Evolutionary conservation across 163 green algal species (phyloP), one percentile per base, ranked within the genome.

Genomic region (Trebouxiophyceae sp.): DNA sequence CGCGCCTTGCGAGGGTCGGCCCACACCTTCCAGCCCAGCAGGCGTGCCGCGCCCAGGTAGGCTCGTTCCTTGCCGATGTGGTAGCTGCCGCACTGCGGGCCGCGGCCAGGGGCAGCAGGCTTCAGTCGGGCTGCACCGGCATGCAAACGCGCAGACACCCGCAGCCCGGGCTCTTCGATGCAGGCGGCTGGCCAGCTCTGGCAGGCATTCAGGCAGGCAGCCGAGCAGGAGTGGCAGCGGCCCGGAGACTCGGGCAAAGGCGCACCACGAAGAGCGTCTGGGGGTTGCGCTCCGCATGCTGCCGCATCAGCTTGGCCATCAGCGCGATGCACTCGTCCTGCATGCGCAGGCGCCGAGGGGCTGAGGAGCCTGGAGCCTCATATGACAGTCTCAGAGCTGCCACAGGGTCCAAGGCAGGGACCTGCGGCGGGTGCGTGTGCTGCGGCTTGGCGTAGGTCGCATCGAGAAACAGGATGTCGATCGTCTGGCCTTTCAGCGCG

Each of bases 21-120:
- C 63, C 84, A 91, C 32, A 96, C 72, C 60, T 84, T 81, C 55
- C 71, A 64, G 16, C 78, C 76, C 45, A 92, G 69, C 45, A 61
- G 50, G 32, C 67, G 65, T 44, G 82, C 86, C 0, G 83, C 80
- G 20, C 86, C 84, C 20, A 97, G 79, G 66, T 89, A 97, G 2
- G 89, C 71, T 0, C 83, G 72, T 77, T 97, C 91, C 78, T 97
- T 97, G 59, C 92, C 92, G 45, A 97, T 95, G 64, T 86, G 91
- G 75, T 97, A 97, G 7, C 71, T 88, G 19, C 39, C 39, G 19
- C 12, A 12, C 39, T 50, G 39, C 39, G 19, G 39, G 19, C 39
- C n/a, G n/a, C n/a, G n/a, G n/a, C n/a, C 29, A 86, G 84, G 29
- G 85, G 60, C n/a, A 83, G 84, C 57, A 90, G 72, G 20, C 64